Evolutionary conservation across 192 early-diverging fungal genomes (phyloP), one percentile per base, ranked within the genome.

Genomic region (Ambispora gerdemannii): DNA sequence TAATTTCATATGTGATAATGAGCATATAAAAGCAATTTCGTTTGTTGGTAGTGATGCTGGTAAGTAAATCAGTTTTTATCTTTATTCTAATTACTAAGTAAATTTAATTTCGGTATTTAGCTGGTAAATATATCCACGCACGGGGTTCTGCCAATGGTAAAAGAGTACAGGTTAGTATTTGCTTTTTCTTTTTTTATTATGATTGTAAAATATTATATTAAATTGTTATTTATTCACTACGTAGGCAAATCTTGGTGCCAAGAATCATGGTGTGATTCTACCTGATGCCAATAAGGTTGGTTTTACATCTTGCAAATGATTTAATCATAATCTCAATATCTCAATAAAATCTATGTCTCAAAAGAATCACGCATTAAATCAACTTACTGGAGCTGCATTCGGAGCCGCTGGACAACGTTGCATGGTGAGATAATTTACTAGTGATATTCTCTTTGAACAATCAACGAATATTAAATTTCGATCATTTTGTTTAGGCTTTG

Each of bases 381-480:
- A 87, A 68, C 87, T 98, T 47, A 82, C 89, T 31, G 95, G 96
- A 20, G 94, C 96, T 32, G 95, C 96, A 25, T 98, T 98, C 75
- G 96, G 96, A 63, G 95, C 95, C n/a, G 95, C 95, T 31, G 96
- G 96, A 49, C 95, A 95, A 81, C 89, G 96, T 15, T 98, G 96
- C 81, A 98, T 98, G 96, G 63, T 65, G 49, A n/a, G 38, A 25
- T 30, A 15, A 13, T 10, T 1, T 30, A 10, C 1, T 6, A 56
- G 53, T 20, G n/a, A 13, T 27, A 56, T 6, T 13, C 4, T 7
- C 8, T n/a, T 56, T 56, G 19, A 56, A 13, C 27, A 13, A 4
- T 6, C 4, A 7, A n/a, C 20, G 49, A 22, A 49, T 49, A 11
- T 28, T 43, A 49, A 24, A 50, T 28, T 38, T 3, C 22, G 15